phyloP scores from a whole-genome alignment of 495 filamentous ascomycete species.

The Penicillium antarcticum region DNA sequence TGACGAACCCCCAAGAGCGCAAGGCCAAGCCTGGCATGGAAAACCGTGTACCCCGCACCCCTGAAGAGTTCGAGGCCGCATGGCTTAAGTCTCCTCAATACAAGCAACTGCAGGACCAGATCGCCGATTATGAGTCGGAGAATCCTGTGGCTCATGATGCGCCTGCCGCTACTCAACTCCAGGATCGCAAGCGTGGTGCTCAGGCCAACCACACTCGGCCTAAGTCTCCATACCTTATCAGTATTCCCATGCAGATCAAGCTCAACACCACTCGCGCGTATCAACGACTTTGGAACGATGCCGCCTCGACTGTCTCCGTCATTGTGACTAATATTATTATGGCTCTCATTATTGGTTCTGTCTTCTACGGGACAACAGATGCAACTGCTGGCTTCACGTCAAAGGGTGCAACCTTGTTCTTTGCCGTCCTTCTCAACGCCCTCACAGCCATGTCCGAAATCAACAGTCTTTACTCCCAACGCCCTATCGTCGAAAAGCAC shows the following conservation, averaged over 20 bases:
- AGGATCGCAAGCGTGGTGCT: slow-evolving; percentile 20
- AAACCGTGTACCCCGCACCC: slow-evolving; percentile 59
- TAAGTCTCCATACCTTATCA: slow-evolving; percentile 37
- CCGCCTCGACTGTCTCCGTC: slow-evolving; percentile 62
- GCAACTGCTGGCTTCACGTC: slow-evolving; percentile 64
- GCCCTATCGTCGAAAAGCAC: slow-evolving; percentile 61
- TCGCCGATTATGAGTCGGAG: slow-evolving; percentile 40
- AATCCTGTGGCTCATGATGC: slow-evolving; percentile 15
- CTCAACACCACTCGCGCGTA: slow-evolving; percentile 45
- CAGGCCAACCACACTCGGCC: slow-evolving; percentile 33
- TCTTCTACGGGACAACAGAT: slow-evolving; percentile 71
- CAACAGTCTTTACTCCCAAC: slow-evolving; percentile 50
- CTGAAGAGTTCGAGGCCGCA: slow-evolving; percentile 61
- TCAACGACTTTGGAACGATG: slow-evolving; percentile 61
- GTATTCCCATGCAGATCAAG: slow-evolving; percentile 39
- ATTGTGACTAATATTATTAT: slow-evolving; percentile 70
- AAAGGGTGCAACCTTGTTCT: slow-evolving; percentile 78
- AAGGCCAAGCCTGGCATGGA: slow-evolving; percentile 56
- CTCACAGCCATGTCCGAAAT: slow-evolving; percentile 52
- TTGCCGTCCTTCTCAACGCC: slow-evolving; percentile 68
- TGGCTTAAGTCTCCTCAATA: slow-evolving; percentile 51
- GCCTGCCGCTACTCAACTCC: slow-evolving; percentile 15
- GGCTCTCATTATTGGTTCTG: slow-evolving; percentile 74
- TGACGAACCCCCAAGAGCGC: slow-evolving; percentile 62
- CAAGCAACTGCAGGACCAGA: slow-evolving; percentile 43